Evolutionary conservation across 2,329 filamentous ascomycete species (phyloP), one percentile per base, ranked within the genome.

Genomic region (Pyrenochaeta sp.): DNA sequence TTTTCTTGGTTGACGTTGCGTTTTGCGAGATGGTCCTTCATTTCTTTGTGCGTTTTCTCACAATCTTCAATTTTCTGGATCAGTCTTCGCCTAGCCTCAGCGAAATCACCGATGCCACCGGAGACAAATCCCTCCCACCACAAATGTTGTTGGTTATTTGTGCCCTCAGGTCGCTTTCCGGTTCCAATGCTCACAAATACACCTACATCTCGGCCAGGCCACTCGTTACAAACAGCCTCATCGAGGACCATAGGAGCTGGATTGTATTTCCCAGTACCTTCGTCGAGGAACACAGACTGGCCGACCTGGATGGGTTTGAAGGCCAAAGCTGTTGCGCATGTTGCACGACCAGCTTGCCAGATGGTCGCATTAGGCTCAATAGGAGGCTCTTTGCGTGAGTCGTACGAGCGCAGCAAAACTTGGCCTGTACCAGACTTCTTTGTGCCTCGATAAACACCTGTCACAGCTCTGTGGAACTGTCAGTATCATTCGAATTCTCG

Each of bases 341-440:
- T 99, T n/a, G 94, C 94, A 48, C 94, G 85, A 8, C 94, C 94
- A 4, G 94, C 94, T 74, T 99, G 87, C 94, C 94, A 99, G 44
- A 99, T 94, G 31, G 87, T 96, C 72, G 92, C 96, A 65, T 96
- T 89, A 50, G 90, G 93, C 69, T 96, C 92, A 2, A 93, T 89
- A 0, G 91, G 83, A 0, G 92, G 88, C 69, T 97, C 94, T 70
- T 88, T 90, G 61, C 93, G 83, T 11, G 94, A 97, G 69, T 97
- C 93, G 72, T 99, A 99, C 2, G 93, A 97, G 55, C 94, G 87
- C 41, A 99, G 77, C 46, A 97, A 72, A 7, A 86, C 86, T 2
- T 92, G 81, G 2, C 83, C 66, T 3, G 52, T 78, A 6, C 83
- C 82, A 26, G 84, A 83, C 57, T 82, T 85, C 3, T 80, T 79